Evolutionary conservation across 2,329 filamentous ascomycete species (phyloP).

Genomic region (Fusarium nurragi): DNA sequence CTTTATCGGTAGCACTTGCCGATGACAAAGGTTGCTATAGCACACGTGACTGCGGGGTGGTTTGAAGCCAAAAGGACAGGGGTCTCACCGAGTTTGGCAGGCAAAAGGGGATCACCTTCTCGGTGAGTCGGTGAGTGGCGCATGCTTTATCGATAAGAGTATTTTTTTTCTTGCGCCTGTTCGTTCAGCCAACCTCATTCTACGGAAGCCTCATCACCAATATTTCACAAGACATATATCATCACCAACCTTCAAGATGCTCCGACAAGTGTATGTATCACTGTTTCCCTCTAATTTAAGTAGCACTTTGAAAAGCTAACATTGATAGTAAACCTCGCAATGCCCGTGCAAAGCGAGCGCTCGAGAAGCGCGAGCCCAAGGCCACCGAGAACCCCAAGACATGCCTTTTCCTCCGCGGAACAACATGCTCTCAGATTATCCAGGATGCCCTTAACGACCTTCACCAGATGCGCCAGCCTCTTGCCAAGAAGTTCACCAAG

Average conservation of each 20-base stretch:
- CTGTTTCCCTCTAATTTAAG: background rate
- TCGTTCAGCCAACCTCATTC: slow-evolving; percentile 13
- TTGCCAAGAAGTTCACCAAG: slow-evolving; percentile 92
- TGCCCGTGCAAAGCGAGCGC: slow-evolving; percentile 92
- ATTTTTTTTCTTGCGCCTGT: slow-evolving; percentile 46
- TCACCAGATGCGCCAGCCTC: slow-evolving; percentile 82
- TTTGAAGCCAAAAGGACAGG: background rate
- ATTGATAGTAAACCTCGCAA: slow-evolving; percentile 63
- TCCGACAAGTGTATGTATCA: slow-evolving; percentile 58
- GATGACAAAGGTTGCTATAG: slow-evolving; percentile 6
- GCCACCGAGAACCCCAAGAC: slow-evolving; percentile 88
- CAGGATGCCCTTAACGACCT: slow-evolving; percentile 88
- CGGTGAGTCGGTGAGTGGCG: slow-evolving; percentile 20
- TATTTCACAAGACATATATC: slow-evolving; percentile 17
- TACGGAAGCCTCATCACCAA: slow-evolving; percentile 24
- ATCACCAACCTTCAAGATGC: slow-evolving; percentile 50
- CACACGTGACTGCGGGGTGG: slow-evolving; percentile 51
- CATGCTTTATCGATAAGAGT: slow-evolving; percentile 49
- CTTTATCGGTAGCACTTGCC: slow-evolving; percentile 23
- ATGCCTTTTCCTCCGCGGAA: slow-evolving; percentile 88
- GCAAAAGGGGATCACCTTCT: background rate
- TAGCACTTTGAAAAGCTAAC: background rate
- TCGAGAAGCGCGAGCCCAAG: slow-evolving; percentile 93
- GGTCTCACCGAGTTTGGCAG: slow-evolving; percentile 9
- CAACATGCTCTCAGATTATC: slow-evolving; percentile 81